Percentiles rank a stretch among this genome's conserved stretches.
Evolutionary conservation across 768 basidiomycete genomes (phyloP).

Genomic region (Termitomyces titanicus): DNA sequence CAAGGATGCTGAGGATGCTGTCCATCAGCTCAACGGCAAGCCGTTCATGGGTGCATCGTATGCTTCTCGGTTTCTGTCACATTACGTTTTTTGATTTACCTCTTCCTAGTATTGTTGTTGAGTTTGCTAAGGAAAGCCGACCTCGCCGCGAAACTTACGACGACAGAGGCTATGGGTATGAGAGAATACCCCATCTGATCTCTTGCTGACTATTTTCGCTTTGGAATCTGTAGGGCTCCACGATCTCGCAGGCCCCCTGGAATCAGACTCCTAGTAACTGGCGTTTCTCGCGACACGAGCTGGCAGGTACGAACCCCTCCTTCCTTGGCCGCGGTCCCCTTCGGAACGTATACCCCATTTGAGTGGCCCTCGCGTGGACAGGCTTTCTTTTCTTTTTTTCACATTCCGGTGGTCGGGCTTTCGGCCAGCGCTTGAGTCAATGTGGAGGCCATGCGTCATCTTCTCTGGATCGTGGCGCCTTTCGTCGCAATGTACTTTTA

Average conservation of each 20-base stretch:
- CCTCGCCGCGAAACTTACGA: conserved; percentile 79
- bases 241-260: conserved; percentile 78
- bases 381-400: conserved; percentile 10
- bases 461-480: conserved; percentile 18
- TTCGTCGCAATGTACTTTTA: conserved; percentile 20
- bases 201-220: conserved; percentile 13
- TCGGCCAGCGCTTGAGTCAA: conserved; percentile 9
- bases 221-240: conserved; percentile 35
- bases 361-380: conserved; percentile 20
- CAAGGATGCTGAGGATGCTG: conserved; percentile 94
- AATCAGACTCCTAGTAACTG: conserved; percentile 80
- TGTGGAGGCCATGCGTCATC: conserved; percentile 9
- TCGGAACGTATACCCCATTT: conserved; percentile 14
- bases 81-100: not conserved
- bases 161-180: conserved; percentile 55
- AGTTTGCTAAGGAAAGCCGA: conserved; percentile 92
- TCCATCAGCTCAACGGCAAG: conserved; percentile 84
- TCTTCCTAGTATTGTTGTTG: conserved; percentile 80
- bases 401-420: conserved; percentile 13
- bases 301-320: conserved; percentile 86
- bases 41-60: conserved; percentile 86
- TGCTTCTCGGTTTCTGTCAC: conserved; percentile 11
- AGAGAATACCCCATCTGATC: not conserved
- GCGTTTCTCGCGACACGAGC: conserved; percentile 91
- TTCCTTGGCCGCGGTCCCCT: conserved; percentile 18